A percentile compares a stretch with the other conserved stretches of the same genome.
These are phyloP conservation scores for Vitis amurensis DNA, from an alignment of 164 flowering plant genomes.

Conservation along the genomic window DNA sequence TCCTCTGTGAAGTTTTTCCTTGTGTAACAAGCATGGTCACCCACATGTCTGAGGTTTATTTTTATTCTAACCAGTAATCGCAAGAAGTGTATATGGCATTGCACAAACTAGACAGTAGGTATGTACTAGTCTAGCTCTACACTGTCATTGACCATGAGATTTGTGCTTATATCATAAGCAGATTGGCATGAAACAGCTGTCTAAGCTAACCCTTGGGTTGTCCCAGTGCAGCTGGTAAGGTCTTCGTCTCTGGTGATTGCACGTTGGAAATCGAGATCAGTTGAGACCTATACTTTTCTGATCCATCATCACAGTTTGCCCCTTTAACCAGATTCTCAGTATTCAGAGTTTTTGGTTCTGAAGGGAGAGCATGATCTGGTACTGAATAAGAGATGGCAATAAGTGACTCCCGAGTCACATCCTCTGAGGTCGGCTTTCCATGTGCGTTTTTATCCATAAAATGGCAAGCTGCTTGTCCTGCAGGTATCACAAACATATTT, in stretches of 20 bases:
- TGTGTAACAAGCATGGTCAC: too few relatives aligned
- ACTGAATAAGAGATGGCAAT: slow-evolving; percentile 47
- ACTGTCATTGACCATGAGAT: too few relatives aligned
- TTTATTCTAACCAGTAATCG: too few relatives aligned
- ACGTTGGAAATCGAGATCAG: slow-evolving; percentile 50
- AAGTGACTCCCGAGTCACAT: slow-evolving; percentile 57
- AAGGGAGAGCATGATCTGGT: slow-evolving; percentile 30
- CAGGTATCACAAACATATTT: background rate
- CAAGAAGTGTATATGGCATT: too few relatives aligned
- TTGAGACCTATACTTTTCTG: slow-evolving; percentile 42
- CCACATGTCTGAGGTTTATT: too few relatives aligned
- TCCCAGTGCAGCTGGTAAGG: slow-evolving; percentile 18
- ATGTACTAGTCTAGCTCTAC: too few relatives aligned
- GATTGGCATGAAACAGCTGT: too few relatives aligned
- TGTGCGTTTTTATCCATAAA: slow-evolving; percentile 48
- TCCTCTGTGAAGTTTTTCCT: too few relatives aligned
- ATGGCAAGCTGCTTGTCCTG: slow-evolving; percentile 13
- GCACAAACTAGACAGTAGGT: too few relatives aligned
- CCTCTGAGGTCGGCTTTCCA: slow-evolving; percentile 35
- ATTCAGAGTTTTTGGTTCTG: slow-evolving; percentile 18
- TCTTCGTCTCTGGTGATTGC: slow-evolving; percentile 33
- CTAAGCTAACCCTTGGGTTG: slow-evolving; percentile 16
- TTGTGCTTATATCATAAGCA: too few relatives aligned
- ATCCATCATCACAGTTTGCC: slow-evolving; percentile 13
- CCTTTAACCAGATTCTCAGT: slow-evolving; percentile 16